These are phyloP conservation scores for Aurinia saxatilis DNA, from an alignment of 345 rosid genomes.

Conservation along the genomic window DNA sequence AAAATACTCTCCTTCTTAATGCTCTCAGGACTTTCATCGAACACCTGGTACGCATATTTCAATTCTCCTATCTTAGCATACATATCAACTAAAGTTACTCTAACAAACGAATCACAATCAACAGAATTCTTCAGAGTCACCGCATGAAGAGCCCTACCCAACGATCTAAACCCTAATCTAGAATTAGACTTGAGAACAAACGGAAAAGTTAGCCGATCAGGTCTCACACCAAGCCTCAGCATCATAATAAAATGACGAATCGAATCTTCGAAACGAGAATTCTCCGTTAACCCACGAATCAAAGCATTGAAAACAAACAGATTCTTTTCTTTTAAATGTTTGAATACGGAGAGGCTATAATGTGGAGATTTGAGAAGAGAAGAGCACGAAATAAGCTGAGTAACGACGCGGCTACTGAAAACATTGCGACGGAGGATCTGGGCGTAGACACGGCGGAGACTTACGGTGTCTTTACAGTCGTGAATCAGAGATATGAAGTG, in stretches of 20 bases:
- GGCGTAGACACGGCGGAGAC: conserved; percentile 52
- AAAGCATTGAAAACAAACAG: conserved; percentile 46
- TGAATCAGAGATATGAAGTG: conserved; percentile 43
- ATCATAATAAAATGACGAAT: conserved; percentile 42
- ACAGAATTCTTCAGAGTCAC: conserved; percentile 32
- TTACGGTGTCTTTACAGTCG: conserved; percentile 27
- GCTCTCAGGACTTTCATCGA: conserved; percentile 53
- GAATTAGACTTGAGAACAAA: conserved; percentile 44
- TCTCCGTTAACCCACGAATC: conserved; percentile 45
- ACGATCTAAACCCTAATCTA: conserved; percentile 22
- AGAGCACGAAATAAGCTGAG: conserved; percentile 48
- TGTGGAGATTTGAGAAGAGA: conserved; percentile 38
- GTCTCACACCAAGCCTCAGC: conserved; percentile 37
- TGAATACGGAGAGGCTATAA: conserved; percentile 38
- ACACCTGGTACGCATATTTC: conserved; percentile 35
- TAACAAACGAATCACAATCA: conserved; percentile 42
- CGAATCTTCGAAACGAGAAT: conserved; percentile 29
- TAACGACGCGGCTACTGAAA: conserved; percentile 33
- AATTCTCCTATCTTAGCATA: conserved; percentile 38
- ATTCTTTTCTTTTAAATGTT: conserved; percentile 33
- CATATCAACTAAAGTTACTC: conserved; percentile 43
- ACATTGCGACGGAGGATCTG: conserved; percentile 40
- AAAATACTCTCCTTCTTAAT: conserved; percentile 31
- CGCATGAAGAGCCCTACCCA: conserved; percentile 40
- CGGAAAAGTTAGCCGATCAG: conserved; percentile 49